Conservation (phyloP, 1,139 yeast genomes). For the Yarrowia galli region DNA sequence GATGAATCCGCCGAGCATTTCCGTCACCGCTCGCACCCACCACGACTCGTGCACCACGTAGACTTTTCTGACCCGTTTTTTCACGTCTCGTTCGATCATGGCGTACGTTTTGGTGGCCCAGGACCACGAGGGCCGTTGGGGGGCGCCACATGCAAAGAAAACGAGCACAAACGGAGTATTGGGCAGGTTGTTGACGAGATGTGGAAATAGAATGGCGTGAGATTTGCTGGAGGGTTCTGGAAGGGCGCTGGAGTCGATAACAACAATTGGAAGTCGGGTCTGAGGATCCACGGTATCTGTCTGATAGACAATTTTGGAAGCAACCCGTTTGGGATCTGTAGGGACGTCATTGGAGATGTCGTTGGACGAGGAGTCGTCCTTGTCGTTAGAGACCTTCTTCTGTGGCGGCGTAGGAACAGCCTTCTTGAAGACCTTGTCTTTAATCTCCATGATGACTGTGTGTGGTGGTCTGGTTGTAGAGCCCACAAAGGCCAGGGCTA, state of each 20-base stretch:
- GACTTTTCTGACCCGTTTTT: slow-evolving; percentile 64
- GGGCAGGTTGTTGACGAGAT: slow-evolving; percentile 56
- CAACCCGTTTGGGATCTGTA: slow-evolving; percentile 38
- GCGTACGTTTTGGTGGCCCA: slow-evolving; percentile 81
- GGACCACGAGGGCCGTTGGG: slow-evolving; percentile 64
- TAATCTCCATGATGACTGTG: slow-evolving; percentile 3
- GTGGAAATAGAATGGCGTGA: slow-evolving; percentile 45
- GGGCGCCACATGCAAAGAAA: slow-evolving; percentile 80
- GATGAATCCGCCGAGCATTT: slow-evolving; percentile 69
- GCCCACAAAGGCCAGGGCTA: slow-evolving; percentile 33
- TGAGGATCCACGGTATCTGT: slow-evolving; percentile 66
- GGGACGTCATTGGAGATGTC: slow-evolving; percentile 14
- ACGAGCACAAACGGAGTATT: slow-evolving; percentile 65
- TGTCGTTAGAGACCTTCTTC: too few relatives aligned
- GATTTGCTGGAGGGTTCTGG: slow-evolving; percentile 58
- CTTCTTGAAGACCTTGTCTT: slow-evolving; percentile 23
- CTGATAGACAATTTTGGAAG: slow-evolving; percentile 62
- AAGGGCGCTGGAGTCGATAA: slow-evolving; percentile 77
- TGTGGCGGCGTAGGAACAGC: background rate
- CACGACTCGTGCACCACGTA: slow-evolving; percentile 92
- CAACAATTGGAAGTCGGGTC: slow-evolving; percentile 68
- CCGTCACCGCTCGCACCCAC: slow-evolving; percentile 82
- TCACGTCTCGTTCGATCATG: slow-evolving; percentile 65
- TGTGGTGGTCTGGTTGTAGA: background rate
- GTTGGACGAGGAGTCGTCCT: slow-evolving; percentile 1